phyloP scores from a whole-genome alignment of 495 filamentous ascomycete genomes.

The Tuber melanosporum region DNA sequence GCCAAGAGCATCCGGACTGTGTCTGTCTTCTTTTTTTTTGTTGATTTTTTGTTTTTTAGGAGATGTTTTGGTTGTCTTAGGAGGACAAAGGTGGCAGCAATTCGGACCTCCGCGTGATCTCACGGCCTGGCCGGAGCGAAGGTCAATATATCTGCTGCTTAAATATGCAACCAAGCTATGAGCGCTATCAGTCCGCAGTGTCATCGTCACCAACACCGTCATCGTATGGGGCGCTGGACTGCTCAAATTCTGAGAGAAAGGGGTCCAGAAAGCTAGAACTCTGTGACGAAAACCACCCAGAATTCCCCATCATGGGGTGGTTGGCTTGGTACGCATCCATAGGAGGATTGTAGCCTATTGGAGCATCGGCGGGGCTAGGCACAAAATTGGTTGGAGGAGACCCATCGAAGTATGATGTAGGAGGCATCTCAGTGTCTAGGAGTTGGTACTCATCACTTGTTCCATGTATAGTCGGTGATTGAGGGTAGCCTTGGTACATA shows the following conservation, averaged over 20 bases:
- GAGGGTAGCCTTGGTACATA: constrained; percentile 8
- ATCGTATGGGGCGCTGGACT: neutral
- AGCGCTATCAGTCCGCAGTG: constrained; percentile 26
- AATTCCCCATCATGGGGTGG: constrained; percentile 4
- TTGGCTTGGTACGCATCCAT: neutral
- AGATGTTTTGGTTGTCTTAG: constrained; percentile 13
- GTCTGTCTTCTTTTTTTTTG: constrained; percentile 24
- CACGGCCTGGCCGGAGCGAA: neutral
- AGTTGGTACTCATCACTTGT: neutral
- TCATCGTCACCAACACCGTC: constrained; percentile 17
- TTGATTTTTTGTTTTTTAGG: constrained; percentile 22
- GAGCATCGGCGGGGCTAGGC: constrained; percentile 5
- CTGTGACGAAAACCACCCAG: constrained; percentile 2
- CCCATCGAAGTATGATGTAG: neutral
- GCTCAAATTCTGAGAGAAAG: constrained; percentile 6
- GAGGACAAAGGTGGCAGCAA: constrained; percentile 11
- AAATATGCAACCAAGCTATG: constrained; percentile 5
- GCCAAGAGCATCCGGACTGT: constrained; percentile 19
- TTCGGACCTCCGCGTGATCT: neutral
- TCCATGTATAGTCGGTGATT: neutral
- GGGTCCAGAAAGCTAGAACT: neutral
- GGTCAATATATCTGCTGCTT: constrained; percentile 18
- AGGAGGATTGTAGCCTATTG: constrained; percentile 5
- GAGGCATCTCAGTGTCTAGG: constrained; percentile 12
- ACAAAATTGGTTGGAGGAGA: constrained; percentile 16